Evolutionary conservation across 805 yeast species (phyloP), one percentile per base, ranked within the genome.

Genomic region (Metschnikowia kunwiensis): DNA sequence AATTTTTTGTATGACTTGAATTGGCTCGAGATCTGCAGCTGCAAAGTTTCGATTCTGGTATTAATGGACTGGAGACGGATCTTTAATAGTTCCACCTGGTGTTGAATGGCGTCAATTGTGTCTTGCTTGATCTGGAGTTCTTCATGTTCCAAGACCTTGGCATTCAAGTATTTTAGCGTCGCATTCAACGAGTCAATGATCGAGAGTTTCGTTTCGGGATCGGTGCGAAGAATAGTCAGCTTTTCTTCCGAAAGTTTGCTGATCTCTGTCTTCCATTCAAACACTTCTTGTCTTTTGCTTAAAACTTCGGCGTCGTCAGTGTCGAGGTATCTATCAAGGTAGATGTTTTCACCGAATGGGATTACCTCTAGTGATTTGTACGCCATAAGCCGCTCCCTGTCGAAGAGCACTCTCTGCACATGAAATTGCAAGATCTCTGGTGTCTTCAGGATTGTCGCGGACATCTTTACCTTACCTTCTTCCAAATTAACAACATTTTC

Each of bases 331-430:
- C 97, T 70, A 61, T 93, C 98, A 75, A 93, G 77, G 56, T 84
- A 89, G 7, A 93, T 60, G 8, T 69, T 76, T 35, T 86, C 85
- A 19, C 79, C 77, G 54, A 88, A 87, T 3, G 89, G 89, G 31
- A 93, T 70, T 7, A 88, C 94, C 39, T 83, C 88, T 27, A 77
- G 73, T 2, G 88, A 81, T 56, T 93, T 93, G 53, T 86, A 86
- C 0, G 95, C 86, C 60, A 81, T 74, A 33, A 80, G 71, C 10
- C 74, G 62, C 36, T 70, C 81, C 29, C 88, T 71, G 54, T 93
- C 96, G 57, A 82, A 93, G 56, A 86, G 86, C 1, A 93, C 97
- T 54, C 98, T 72, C 61, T 89, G 97, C 6, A 93, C 85, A 55
- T 93, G 98, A 32, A 93, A 77, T 57, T 93, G 98, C 32, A 93